Evolutionary conservation across 2,329 filamentous ascomycete species (phyloP).

Genomic region (Plectosphaerella sp.): DNA sequence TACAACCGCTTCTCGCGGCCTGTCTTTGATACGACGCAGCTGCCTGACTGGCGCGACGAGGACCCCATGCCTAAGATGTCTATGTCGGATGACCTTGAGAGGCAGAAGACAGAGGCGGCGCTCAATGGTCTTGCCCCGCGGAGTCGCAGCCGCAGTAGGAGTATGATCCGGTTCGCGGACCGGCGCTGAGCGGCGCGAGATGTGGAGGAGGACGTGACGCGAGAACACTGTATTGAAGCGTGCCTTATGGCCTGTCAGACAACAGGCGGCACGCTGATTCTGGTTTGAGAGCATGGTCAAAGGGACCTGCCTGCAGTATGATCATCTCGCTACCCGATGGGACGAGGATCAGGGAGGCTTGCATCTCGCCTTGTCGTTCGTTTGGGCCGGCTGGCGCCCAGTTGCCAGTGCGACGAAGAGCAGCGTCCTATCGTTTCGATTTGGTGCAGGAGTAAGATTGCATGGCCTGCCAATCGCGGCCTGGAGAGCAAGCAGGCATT

Average conservation of each 20-base stretch:
- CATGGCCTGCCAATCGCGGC: too few species aligned
- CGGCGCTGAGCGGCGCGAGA: background rate
- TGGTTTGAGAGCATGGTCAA: background rate
- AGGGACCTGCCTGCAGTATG: background rate
- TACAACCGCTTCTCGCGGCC: conserved; percentile 45
- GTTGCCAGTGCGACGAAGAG: background rate
- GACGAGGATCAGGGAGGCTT: background rate
- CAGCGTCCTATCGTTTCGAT: background rate
- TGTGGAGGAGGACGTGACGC: background rate
- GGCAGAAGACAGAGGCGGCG: conserved; percentile 2
- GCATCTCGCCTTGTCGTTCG: background rate
- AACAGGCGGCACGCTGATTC: background rate
- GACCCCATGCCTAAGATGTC: background rate
- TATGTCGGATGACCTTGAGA: background rate
- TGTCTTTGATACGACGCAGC: conserved; percentile 10
- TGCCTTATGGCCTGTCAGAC: background rate
- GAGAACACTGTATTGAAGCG: too few species aligned
- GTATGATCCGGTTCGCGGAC: conserved; percentile 2
- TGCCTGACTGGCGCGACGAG: conserved; percentile 5
- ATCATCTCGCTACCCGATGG: too few species aligned
- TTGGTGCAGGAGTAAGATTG: too few species aligned
- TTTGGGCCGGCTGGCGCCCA: conserved; percentile 1
- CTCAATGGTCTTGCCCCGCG: background rate
- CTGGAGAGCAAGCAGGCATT: too few species aligned
- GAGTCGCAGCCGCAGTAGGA: conserved; percentile 2